A percentile compares a stretch with the other conserved stretches of the same genome.
These are phyloP conservation scores for Colletotrichum sp. DNA, from an alignment of 2,329 filamentous ascomycete species.

Conservation along the genomic window DNA sequence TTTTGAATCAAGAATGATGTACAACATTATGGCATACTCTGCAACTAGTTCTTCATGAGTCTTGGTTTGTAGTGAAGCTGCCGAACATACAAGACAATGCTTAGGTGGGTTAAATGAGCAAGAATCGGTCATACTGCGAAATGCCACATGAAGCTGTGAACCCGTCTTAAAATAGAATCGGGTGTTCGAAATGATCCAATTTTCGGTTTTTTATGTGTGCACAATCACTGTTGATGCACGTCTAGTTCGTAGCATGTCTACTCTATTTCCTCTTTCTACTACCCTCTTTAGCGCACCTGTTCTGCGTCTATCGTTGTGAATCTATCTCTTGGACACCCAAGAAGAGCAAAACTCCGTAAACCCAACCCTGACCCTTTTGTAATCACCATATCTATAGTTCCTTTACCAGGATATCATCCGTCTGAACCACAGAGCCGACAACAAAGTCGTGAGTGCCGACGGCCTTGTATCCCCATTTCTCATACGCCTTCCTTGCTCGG, in stretches of 20 bases:
- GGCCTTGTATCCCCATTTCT: slow-evolving; percentile 41
- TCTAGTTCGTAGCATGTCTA: not conserved
- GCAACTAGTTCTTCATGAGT: not conserved
- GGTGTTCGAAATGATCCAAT: not conserved
- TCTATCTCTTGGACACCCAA: not conserved
- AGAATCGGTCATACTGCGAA: too few relatives aligned
- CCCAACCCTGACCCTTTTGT: not conserved
- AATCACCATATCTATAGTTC: slow-evolving; percentile 8
- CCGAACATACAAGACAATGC: too few relatives aligned
- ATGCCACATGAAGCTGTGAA: not conserved
- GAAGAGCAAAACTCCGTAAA: not conserved
- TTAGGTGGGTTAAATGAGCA: too few relatives aligned
- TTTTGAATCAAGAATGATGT: not conserved
- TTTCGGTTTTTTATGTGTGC: not conserved
- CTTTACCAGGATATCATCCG: slow-evolving; percentile 47
- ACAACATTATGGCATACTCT: not conserved
- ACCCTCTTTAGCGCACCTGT: not conserved
- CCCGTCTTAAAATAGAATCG: too few relatives aligned
- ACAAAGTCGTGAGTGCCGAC: slow-evolving; percentile 47
- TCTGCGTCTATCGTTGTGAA: not conserved
- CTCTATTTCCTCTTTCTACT: not conserved
- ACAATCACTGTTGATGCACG: not conserved
- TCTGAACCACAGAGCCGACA: slow-evolving; percentile 45
- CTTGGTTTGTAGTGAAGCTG: not conserved
- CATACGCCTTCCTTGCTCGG: slow-evolving; percentile 42